Evolutionary conservation across 2,329 filamentous ascomycete species (phyloP), one percentile per base, ranked within the genome.

Genomic region (Neonectria punicea): DNA sequence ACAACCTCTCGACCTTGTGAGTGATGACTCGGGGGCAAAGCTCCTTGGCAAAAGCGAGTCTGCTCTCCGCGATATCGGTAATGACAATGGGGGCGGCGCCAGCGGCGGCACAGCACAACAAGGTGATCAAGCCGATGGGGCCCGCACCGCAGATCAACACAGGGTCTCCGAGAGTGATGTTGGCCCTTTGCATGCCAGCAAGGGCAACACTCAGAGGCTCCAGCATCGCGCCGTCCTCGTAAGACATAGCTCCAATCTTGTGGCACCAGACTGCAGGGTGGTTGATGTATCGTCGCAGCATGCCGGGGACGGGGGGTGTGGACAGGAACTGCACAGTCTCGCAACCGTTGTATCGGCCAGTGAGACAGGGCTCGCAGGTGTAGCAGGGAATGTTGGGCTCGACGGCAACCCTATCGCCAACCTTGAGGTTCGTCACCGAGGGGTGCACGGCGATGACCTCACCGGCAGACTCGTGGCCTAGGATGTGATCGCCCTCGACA

Each of bases 191-290:
- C 81, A 98, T 89, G 14, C 92, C 94, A 3, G 95, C 94, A 43
- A 98, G 86, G 4, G 94, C 93, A 5, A 98, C 96, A 71, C 90
- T 93, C 56, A 98, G 86, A 1, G 95, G 95, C 83, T 98, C 96
- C 47, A 98, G 84, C 82, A 98, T 86, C 14, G 94, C 92, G 58
- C 95, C 96, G 76, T 97, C 89, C 83, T 98, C 95, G 77, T 90
- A 98, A 60, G 90, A 92, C 92, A 98, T 94, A 80, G 93, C 84
- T 53, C 93, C 93, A 73, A 98, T 96, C 85, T 97, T 97, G 85
- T 98, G 93, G 83, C 95, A 98, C 94, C 94, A 98, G 54, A 92
- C 86, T 20, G 94, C 94, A 3, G 93, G 94, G 83, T 98, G 95
- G 83, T 95, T 97, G 82, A 98, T 92, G 79, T 98, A 98, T 79